A percentile compares a stretch with the other conserved stretches of the same genome.
Evolutionary conservation across 495 filamentous ascomycete genomes (phyloP).

Genomic region (Talaromyces stipitatus): DNA sequence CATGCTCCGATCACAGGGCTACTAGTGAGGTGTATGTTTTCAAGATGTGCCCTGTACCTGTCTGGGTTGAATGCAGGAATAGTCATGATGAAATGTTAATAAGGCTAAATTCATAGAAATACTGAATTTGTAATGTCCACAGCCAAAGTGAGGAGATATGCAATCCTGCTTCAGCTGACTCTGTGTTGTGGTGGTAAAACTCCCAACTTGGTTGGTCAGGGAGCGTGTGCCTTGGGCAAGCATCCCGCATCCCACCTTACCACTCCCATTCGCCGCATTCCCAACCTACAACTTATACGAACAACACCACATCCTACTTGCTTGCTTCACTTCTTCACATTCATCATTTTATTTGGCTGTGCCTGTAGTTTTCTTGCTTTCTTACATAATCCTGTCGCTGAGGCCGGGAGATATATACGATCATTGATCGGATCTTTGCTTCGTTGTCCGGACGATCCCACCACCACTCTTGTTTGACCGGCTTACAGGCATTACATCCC

Average conservation of each 20-base stretch:
- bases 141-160: not conserved
- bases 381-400: not conserved
- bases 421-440: no score
- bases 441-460: not conserved
- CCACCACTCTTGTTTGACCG: not conserved
- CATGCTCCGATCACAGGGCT: no score
- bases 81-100: no score
- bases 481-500: not conserved
- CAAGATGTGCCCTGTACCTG: no score
- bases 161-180: not conserved
- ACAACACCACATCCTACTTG: not conserved
- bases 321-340: not conserved
- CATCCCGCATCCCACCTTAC: constrained; percentile 4
- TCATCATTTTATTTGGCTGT: not conserved
- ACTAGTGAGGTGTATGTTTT: no score
- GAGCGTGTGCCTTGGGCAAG: constrained; percentile 1
- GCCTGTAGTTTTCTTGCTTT: not conserved
- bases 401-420: not conserved
- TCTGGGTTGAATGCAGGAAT: no score
- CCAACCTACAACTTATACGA: not conserved
- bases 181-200: not conserved
- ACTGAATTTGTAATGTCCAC: not conserved
- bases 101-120: not conserved
- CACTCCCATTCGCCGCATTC: not conserved
- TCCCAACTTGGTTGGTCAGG: not conserved